Base-by-base conservation (phyloP, 192 early-diverging fungal species). In the Rhizophagus prolifer region DNA sequence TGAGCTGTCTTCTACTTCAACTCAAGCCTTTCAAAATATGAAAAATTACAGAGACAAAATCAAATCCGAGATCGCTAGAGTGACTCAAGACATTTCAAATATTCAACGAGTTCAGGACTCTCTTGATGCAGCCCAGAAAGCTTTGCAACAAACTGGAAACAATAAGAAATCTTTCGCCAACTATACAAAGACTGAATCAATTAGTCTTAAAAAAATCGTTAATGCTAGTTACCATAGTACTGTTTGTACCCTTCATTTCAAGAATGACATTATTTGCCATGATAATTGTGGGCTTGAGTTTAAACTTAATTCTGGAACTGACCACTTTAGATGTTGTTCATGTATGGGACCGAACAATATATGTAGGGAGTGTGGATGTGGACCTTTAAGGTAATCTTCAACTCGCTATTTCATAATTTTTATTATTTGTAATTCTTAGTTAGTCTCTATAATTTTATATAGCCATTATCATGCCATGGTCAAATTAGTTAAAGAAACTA, bases 121-220 rank as follows among this genome's bases (percentile, higher is more conserved):
- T 69, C 41, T 69, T 16, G 67, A 69, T 38, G 67, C 67, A 4
- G 67, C 67, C 16, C 67, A 69, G 19, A 38, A 69, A 69, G 67
- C 67, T 23, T 46, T 69, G 19, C 67, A 69, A 41, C 1, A 46
- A 41, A 38, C 36, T 46, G 67, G 67, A 69, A 2, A 69, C 16
- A 0, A 44, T 46, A 69, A 69, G 12, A 41, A 31, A 1, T 1
- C 41, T 44, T 69, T 69, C 26, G 67, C 67, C 16, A 71, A 71
- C 23, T 71, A 71, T 71, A 54, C 70, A 71, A 58, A 21, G 25
- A 54, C 46, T 14, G 46, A 71, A 58, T 2, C 38, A 28, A 50
- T 71, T 25, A 71, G 0, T 34, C 1, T 71, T 31, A 50, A 46
- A 14, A 71, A 54, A 54, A 71, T 71, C 30, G 70, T 71, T 58